A percentile compares a stretch with the other conserved stretches of the same genome.
These are phyloP conservation scores for Rhizophora mangle DNA, from an alignment of 345 rosid species.

Conservation along the genomic window DNA sequence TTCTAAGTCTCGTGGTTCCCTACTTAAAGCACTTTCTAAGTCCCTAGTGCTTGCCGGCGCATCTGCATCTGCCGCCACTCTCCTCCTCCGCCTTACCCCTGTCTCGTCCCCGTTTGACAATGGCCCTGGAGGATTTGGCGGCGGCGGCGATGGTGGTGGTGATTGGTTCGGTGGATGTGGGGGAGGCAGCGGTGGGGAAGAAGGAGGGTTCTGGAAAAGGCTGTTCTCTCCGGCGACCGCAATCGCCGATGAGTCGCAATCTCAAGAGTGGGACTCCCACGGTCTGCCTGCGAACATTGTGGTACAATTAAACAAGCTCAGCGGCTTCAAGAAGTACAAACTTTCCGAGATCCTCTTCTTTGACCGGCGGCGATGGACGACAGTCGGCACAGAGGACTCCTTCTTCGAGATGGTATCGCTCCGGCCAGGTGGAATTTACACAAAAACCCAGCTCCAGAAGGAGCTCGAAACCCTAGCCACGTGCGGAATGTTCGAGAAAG, in stretches of 20 bases:
- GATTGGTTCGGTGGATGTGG: slow-evolving; percentile 39
- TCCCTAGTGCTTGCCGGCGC: slow-evolving; percentile 47
- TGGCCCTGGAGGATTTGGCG: slow-evolving; percentile 34
- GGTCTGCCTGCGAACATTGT: slow-evolving; percentile 84
- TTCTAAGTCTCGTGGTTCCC: background rate
- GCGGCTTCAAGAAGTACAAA: slow-evolving; percentile 82
- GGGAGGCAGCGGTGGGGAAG: slow-evolving; percentile 39
- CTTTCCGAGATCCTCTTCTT: slow-evolving; percentile 77
- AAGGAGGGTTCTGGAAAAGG: slow-evolving; percentile 50
- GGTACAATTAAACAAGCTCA: slow-evolving; percentile 76
- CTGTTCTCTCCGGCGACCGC: slow-evolving; percentile 53
- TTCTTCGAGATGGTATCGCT: slow-evolving; percentile 96
- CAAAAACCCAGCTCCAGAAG: slow-evolving; percentile 71
- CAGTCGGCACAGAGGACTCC: slow-evolving; percentile 79
- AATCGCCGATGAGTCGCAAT: slow-evolving; percentile 68
- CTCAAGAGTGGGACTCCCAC: slow-evolving; percentile 81
- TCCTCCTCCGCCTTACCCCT: slow-evolving; percentile 48
- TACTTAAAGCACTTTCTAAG: slow-evolving; percentile 40
- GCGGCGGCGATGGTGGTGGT: slow-evolving; percentile 41
- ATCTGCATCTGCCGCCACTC: slow-evolving; percentile 51
- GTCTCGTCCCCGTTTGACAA: slow-evolving; percentile 21
- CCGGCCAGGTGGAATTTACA: slow-evolving; percentile 78
- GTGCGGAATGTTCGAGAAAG: slow-evolving; percentile 98
- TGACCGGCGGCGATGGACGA: slow-evolving; percentile 56
- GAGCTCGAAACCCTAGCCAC: slow-evolving; percentile 89